These are phyloP conservation scores for Colletotrichum sp. DNA, from an alignment of 2,329 filamentous ascomycete genomes.

Conservation along the genomic window DNA sequence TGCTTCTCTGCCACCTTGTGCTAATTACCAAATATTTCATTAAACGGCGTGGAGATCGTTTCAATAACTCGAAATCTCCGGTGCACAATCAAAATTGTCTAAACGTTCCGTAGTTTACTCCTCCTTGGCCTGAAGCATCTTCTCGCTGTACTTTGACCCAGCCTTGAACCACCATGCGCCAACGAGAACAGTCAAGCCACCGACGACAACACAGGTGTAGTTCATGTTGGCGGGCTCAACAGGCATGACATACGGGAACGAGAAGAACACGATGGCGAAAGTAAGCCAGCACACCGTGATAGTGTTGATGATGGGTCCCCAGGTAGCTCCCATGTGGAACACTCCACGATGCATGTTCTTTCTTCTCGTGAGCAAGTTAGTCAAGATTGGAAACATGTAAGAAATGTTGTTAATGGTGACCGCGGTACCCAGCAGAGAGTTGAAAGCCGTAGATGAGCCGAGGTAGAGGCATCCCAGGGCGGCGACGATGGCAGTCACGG, in stretches of 20 bases:
- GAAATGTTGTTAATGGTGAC: constrained; percentile 50
- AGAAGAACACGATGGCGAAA: constrained; percentile 49
- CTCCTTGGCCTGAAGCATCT: constrained; percentile 40
- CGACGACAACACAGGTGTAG: constrained; percentile 52
- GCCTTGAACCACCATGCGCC: constrained; percentile 48
- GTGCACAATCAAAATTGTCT: background rate
- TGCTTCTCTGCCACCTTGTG: background rate
- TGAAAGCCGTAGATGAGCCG: constrained; percentile 48
- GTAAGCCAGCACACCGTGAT: constrained; percentile 40
- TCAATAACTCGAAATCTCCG: background rate
- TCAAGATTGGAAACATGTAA: constrained; percentile 49
- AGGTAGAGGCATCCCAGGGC: constrained; percentile 48
- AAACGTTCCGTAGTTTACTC: constrained; percentile 13
- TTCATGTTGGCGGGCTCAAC: constrained; percentile 48
- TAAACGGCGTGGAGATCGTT: background rate
- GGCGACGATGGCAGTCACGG: constrained; percentile 37
- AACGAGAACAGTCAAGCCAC: constrained; percentile 39
- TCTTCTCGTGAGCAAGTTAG: constrained; percentile 44
- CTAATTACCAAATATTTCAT: background rate
- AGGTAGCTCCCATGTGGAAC: constrained; percentile 37
- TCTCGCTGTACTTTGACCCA: constrained; percentile 40
- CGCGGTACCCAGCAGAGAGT: constrained; percentile 41
- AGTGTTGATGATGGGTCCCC: constrained; percentile 39
- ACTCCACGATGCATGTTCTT: constrained; percentile 42
- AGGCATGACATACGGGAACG: constrained; percentile 46